A percentile compares a stretch with the other conserved stretches of the same genome.
phyloP scores from a whole-genome alignment of 225 moss, liverwort and hornwort species.

The Anthoceros angustus region DNA sequence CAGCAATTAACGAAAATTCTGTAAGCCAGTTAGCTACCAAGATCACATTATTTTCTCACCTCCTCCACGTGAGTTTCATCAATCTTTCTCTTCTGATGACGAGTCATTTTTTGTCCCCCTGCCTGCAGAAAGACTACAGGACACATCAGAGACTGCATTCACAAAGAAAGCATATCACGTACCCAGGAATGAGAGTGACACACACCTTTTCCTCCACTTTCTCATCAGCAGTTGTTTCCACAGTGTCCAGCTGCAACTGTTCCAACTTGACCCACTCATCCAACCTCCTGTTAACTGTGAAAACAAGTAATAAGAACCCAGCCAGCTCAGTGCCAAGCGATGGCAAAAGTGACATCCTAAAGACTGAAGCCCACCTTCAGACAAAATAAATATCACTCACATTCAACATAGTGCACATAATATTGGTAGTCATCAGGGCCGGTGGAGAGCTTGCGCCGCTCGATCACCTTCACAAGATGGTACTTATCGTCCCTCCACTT shows the following conservation, averaged over 20 bases:
- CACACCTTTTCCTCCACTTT: constrained; percentile 73
- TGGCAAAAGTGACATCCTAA: neutral
- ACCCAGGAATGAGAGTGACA: neutral
- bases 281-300: constrained; percentile 40
- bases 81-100: constrained; percentile 88
- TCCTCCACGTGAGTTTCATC: constrained; percentile 98
- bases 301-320: neutral
- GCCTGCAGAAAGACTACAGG: constrained; percentile 16
- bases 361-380: neutral
- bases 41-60: constrained; percentile 7
- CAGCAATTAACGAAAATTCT: neutral
- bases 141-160: too few species aligned
- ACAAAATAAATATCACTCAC: constrained; percentile 13
- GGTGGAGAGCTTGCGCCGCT: constrained; percentile 63
- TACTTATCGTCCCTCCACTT: constrained; percentile 82
- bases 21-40: neutral
- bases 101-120: constrained; percentile 82
- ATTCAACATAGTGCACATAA: constrained; percentile 89
- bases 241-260: constrained; percentile 64
- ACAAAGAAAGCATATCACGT: neutral
- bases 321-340: neutral
- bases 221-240: constrained; percentile 85
- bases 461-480: constrained; percentile 92
- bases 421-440: constrained; percentile 92
- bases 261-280: constrained; percentile 69